Evolutionary conservation across 768 basidiomycete genomes (phyloP).

Genomic region (Pholiota conissans): DNA sequence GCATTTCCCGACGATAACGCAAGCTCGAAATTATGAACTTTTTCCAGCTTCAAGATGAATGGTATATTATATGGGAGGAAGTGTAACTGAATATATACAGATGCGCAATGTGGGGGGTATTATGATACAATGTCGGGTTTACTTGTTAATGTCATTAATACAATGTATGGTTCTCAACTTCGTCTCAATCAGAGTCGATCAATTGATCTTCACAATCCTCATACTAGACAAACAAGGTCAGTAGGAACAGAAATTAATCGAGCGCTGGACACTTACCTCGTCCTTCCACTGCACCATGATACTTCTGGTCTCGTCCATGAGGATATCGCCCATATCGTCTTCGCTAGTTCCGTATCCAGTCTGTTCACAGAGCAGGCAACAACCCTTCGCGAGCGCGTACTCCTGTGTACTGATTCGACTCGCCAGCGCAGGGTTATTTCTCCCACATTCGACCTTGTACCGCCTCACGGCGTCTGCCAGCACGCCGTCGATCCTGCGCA

Average conservation of each 20-base stretch:
- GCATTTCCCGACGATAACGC: too few relatives aligned
- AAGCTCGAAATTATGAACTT: too few relatives aligned
- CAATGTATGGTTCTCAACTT: background rate
- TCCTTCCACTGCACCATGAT: constrained; percentile 41
- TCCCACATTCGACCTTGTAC: constrained; percentile 39
- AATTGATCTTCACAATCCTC: constrained; percentile 29
- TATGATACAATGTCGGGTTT: constrained; percentile 2
- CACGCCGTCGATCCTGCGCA: constrained; percentile 35
- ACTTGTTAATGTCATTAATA: background rate
- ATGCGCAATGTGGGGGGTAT: background rate
- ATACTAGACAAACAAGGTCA: constrained; percentile 14
- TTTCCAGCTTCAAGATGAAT: too few relatives aligned
- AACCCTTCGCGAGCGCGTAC: constrained; percentile 36
- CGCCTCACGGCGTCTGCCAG: constrained; percentile 36
- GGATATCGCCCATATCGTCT: constrained; percentile 37
- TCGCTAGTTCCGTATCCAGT: constrained; percentile 44
- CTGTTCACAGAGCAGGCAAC: constrained; percentile 47
- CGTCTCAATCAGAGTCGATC: constrained; percentile 19
- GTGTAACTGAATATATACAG: background rate
- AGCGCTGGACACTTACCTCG: constrained; percentile 26
- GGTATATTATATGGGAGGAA: background rate
- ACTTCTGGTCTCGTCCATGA: constrained; percentile 36
- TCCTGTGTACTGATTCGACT: constrained; percentile 36
- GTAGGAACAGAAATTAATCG: background rate
- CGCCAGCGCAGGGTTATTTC: constrained; percentile 32